A percentile compares a stretch with the other conserved stretches of the same genome.
These are phyloP conservation scores for Diaporthe ampelina DNA, from an alignment of 2,329 filamentous ascomycete genomes.

Conservation along the genomic window DNA sequence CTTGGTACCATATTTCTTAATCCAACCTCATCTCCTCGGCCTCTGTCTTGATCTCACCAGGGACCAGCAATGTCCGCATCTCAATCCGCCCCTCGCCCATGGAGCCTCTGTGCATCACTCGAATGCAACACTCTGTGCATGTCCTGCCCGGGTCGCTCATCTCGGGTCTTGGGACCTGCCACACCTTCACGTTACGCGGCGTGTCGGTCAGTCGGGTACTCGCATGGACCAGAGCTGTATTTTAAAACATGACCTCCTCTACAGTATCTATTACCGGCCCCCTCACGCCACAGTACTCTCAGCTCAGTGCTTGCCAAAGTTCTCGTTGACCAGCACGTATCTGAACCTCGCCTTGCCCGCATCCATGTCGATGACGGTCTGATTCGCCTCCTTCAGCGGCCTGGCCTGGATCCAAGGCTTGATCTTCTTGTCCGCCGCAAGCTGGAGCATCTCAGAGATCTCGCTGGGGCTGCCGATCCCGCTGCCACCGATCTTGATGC, in stretches of 20 bases:
- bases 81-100: no score
- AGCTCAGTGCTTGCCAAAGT: constrained; percentile 45
- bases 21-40: background rate
- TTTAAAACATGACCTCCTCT: background rate
- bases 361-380: constrained; percentile 69
- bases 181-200: background rate
- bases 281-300: background rate
- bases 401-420: constrained; percentile 68
- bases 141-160: no score
- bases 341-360: constrained; percentile 64
- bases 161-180: no score
- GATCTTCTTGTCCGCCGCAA: constrained; percentile 69
- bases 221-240: background rate
- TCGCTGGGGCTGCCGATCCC: constrained; percentile 62
- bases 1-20: background rate
- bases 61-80: no score
- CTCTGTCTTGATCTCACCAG: no score
- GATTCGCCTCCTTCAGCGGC: constrained; percentile 68
- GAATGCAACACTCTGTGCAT: no score
- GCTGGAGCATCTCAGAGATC: constrained; percentile 70
- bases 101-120: no score
- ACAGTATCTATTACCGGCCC: background rate
- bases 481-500: constrained; percentile 61
- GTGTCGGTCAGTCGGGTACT: background rate
- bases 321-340: constrained; percentile 62